Base-by-base conservation (phyloP, 371 early-diverging fungal species). In the Choanephora cucurbitarum region DNA sequence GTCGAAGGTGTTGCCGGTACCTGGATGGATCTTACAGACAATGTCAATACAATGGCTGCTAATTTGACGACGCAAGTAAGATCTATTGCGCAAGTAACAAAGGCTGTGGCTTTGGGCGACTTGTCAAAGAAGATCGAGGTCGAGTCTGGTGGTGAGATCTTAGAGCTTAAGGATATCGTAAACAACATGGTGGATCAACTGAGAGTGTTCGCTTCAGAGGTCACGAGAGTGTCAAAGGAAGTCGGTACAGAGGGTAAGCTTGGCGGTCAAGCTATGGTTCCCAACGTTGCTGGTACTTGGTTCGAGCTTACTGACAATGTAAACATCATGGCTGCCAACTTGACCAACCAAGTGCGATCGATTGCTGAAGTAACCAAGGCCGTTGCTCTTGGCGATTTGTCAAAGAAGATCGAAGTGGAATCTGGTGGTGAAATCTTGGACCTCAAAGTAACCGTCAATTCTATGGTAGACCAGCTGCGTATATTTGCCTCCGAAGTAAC, bases 241-340 rank as follows among this genome's bases (percentile, higher is more conserved):
- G n/a, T n/a, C n/a, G n/a, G n/a, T n/a, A n/a, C n/a, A n/a, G n/a
- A n/a, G n/a, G n/a, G n/a, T n/a, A 71, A 73, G 79, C 44, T 72
- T 15, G 54, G 84, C 11, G 73, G 77, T 1, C 77, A 77, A 44
- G 78, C 76, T 6, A 32, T 39, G 0, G 85, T 85, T 0, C 66
- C 76, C 17, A 75, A 69, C 19, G 83, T 84, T 5, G 82, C 60
- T 34, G 87, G 87, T 21, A 83, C 80, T 0, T 87, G 87, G 87
- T 73, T 72, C 22, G 82, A 82, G 22, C 62, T 87, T 3, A 87
- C 87, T 0, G 75, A 77, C 40, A 85, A 79, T 52, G 82, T 85
- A 47, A 85, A 85, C 23, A 73, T 66, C 8, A 57, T 85, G 86
- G 86, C 86, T 0, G 51, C 72, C 44, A 85, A 85, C 42, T 47